Conservation (phyloP, 129 eudicot genomes). For the Artemisia annua region DNA sequence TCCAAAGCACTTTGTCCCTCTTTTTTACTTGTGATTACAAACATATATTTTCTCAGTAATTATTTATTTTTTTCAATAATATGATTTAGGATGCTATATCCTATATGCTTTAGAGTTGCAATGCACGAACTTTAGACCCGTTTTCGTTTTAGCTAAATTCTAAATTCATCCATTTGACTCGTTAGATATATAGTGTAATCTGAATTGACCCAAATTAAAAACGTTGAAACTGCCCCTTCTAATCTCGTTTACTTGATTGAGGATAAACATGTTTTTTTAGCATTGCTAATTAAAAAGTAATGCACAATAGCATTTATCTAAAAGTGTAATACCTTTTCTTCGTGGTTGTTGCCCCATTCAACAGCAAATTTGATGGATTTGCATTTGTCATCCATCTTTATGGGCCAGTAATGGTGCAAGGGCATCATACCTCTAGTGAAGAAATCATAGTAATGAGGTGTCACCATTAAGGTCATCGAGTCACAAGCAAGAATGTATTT, state of each 20-base stretch:
- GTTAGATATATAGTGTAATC: no score
- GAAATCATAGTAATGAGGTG: slow-evolving; percentile 78
- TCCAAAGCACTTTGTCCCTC: not conserved
- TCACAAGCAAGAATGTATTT: slow-evolving; percentile 93
- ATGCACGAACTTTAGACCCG: not conserved
- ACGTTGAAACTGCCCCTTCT: no score
- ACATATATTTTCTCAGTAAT: no score
- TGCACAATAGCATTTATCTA: not conserved
- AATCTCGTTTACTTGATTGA: not conserved
- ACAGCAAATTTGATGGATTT: slow-evolving; percentile 78
- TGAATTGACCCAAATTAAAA: no score
- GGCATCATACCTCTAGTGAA: slow-evolving; percentile 83
- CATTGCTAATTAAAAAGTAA: not conserved
- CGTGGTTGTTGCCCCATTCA: slow-evolving; percentile 81
- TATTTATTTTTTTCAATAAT: no score
- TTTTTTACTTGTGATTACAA: no score
- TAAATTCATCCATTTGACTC: not conserved
- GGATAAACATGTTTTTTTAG: not conserved
- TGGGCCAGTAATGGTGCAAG: slow-evolving; percentile 80
- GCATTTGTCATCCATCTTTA: slow-evolving; percentile 70
- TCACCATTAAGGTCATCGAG: slow-evolving; percentile 63
- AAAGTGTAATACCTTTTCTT: slow-evolving; percentile 42
- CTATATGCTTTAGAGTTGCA: not conserved
- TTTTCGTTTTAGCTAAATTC: not conserved
- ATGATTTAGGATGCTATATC: not conserved